Evolutionary conservation across 306 rosid species (phyloP).

Genomic region (Citrullus colocynthis): DNA sequence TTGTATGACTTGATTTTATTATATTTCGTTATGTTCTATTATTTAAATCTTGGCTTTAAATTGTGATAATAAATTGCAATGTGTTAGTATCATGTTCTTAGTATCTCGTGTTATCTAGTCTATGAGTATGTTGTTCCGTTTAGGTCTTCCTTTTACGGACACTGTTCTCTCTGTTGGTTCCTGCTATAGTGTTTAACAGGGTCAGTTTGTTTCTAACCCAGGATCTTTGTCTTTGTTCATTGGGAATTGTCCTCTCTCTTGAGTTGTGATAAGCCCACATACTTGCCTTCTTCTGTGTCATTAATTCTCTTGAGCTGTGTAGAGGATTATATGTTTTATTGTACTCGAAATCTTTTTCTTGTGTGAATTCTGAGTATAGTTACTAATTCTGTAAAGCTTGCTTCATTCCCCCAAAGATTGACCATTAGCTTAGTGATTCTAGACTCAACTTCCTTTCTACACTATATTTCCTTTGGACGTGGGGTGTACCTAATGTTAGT

Average conservation of each 20-base stretch:
- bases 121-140: background rate
- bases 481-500: background rate
- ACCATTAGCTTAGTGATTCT: background rate
- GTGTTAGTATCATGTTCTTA: background rate
- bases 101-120: background rate
- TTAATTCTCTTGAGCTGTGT: background rate
- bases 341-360: background rate
- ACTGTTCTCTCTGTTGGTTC: background rate
- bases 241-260: background rate
- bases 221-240: background rate
- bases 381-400: background rate
- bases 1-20: background rate
- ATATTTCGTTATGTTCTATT: background rate
- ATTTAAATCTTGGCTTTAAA: background rate
- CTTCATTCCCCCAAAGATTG: background rate
- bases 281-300: background rate
- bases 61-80: background rate
- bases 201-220: background rate
- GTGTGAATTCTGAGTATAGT: no score
- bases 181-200: background rate
- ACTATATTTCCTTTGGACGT: background rate
- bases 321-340: no score
- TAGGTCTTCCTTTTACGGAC: background rate
- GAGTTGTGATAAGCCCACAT: background rate
- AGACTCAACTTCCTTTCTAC: background rate